phyloP scores from a whole-genome alignment of 2,329 filamentous ascomycete genomes.

The Neopestalotiopsis sp. region DNA sequence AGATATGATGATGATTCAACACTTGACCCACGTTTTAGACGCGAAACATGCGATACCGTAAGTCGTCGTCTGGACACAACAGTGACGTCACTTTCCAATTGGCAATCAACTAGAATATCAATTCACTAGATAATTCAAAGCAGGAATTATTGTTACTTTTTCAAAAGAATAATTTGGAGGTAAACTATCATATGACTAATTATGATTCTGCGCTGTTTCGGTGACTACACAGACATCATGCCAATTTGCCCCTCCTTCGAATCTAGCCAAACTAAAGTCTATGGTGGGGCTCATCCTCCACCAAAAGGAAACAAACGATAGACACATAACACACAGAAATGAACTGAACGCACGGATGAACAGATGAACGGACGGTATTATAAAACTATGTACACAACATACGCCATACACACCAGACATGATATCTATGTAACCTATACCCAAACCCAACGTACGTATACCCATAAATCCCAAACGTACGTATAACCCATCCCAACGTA shows the following conservation, averaged over 20 bases:
- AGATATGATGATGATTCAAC: conserved; percentile 10
- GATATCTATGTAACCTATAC: conserved; percentile 10
- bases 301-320: conserved; percentile 20
- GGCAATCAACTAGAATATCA: not conserved
- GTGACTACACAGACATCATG: not conserved
- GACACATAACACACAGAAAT: not conserved
- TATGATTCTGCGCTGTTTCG: too few species aligned
- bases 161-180: too few species aligned
- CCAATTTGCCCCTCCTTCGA: not conserved
- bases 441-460: conserved; percentile 25
- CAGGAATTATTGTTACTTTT: not conserved
- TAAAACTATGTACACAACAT: conserved; percentile 10
- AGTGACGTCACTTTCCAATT: conserved; percentile 3
- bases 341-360: conserved; percentile 11
- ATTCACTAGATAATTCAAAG: not conserved
- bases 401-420: conserved; percentile 5
- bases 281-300: not conserved
- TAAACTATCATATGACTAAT: too few species aligned
- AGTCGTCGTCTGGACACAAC: not conserved
- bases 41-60: not conserved
- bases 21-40: conserved; percentile 12
- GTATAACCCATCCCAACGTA: conserved; percentile 22
- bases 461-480: conserved; percentile 13
- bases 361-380: not conserved
- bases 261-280: not conserved